Percentiles rank a stretch among this genome's conserved stretches.
Evolutionary conservation across 1,284 basidiomycete species (phyloP).

Genomic region (Peniophora sp.): DNA sequence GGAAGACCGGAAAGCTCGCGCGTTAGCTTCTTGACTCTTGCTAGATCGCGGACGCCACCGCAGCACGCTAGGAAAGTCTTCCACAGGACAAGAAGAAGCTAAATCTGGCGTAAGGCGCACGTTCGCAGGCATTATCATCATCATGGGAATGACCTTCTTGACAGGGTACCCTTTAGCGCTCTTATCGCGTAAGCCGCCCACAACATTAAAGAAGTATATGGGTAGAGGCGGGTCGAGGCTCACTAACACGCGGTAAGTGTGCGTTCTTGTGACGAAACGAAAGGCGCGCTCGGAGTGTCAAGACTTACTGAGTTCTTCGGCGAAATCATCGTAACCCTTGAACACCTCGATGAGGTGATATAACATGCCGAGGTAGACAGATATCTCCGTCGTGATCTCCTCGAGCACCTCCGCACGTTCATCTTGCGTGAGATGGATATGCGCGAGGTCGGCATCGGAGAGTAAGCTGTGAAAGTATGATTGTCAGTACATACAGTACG

Average conservation of each 20-base stretch:
- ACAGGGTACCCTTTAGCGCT: constrained; percentile 93
- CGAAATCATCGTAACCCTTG: constrained; percentile 87
- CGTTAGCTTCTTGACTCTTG: constrained; percentile 77
- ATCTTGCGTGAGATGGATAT: constrained; percentile 57
- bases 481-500: constrained; percentile 1
- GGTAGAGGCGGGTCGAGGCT: constrained; percentile 91
- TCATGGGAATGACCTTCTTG: constrained; percentile 63
- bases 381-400: constrained; percentile 85
- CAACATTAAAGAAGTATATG: constrained; percentile 84
- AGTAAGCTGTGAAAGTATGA: constrained; percentile 49
- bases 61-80: constrained; percentile 90
- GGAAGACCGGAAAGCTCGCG: constrained; percentile 77
- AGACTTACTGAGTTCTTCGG: constrained; percentile 85
- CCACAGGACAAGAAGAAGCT: constrained; percentile 95
- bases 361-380: constrained; percentile 86
- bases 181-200: constrained; percentile 88
- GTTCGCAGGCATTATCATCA: constrained; percentile 8
- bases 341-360: constrained; percentile 93
- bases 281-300: constrained; percentile 8
- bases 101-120: constrained; percentile 6
- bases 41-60: constrained; percentile 85
- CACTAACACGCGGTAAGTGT: constrained; percentile 46
- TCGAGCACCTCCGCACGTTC: constrained; percentile 78
- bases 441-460: constrained; percentile 61
- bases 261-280: constrained; percentile 2